Percentiles rank a stretch among this genome's conserved stretches.
phyloP scores from a whole-genome alignment of 2,329 filamentous ascomycete genomes.

The Elsinoe perseae region DNA sequence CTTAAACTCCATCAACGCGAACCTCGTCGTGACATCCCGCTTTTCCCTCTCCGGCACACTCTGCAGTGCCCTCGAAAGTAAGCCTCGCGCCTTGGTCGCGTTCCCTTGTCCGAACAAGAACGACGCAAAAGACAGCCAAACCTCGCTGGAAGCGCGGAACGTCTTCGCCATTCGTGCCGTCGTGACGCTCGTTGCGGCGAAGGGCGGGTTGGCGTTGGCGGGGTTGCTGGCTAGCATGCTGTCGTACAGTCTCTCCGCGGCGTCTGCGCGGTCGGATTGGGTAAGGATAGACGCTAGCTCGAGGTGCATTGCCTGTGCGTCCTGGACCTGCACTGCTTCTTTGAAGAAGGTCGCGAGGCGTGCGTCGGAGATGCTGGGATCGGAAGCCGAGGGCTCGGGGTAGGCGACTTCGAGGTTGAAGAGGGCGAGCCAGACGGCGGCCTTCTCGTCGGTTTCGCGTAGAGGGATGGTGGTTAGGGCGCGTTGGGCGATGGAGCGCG shows the following conservation, averaged over 20 bases:
- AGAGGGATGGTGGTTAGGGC: slow-evolving; percentile 88
- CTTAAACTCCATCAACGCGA: slow-evolving; percentile 86
- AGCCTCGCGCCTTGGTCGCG: slow-evolving; percentile 64
- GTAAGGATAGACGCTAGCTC: slow-evolving; percentile 91
- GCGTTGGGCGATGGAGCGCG: slow-evolving; percentile 80
- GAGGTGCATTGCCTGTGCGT: slow-evolving; percentile 81
- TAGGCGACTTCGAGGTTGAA: slow-evolving; percentile 92
- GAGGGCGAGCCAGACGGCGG: slow-evolving; percentile 91
- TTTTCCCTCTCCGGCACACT: slow-evolving; percentile 64
- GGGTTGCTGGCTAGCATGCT: slow-evolving; percentile 57
- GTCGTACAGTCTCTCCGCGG: slow-evolving; percentile 84
- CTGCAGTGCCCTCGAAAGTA: slow-evolving; percentile 78
- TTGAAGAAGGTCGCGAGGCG: slow-evolving; percentile 80
- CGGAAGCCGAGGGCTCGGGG: slow-evolving; percentile 36
- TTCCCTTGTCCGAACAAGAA: slow-evolving; percentile 75
- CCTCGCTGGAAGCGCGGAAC: slow-evolving; percentile 65
- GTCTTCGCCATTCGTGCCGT: slow-evolving; percentile 51
- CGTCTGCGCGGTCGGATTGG: slow-evolving; percentile 74
- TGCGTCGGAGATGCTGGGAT: slow-evolving; percentile 52
- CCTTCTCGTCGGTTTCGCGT: slow-evolving; percentile 81
- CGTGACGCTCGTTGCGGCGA: neutral
- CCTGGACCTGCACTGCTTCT: slow-evolving; percentile 88
- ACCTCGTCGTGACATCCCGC: slow-evolving; percentile 72
- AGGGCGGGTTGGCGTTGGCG: neutral
- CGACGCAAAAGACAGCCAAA: slow-evolving; percentile 92